A percentile compares a stretch with the other conserved stretches of the same genome.
These are phyloP conservation scores for Wickerhamiella siamensis DNA, from an alignment of 805 yeast genomes.

Conservation along the genomic window DNA sequence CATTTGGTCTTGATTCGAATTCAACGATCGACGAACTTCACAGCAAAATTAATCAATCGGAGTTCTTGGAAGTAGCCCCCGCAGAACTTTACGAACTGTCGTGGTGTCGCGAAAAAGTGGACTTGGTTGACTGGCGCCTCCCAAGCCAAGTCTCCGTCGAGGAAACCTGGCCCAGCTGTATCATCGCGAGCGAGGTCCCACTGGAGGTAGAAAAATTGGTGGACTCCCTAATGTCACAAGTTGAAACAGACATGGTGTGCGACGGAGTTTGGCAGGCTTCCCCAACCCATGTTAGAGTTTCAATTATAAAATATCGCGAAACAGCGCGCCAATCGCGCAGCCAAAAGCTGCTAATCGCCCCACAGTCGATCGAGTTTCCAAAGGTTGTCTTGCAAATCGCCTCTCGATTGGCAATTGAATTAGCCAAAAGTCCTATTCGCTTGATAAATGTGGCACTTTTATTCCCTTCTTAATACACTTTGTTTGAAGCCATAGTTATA, in stretches of 20 bases:
- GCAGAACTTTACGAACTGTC: conserved; percentile 8
- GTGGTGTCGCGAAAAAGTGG: conserved; percentile 9
- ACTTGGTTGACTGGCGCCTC: conserved; percentile 5
- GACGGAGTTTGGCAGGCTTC: conserved; percentile 16
- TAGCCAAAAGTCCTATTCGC: conserved; percentile 1
- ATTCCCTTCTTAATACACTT: background rate
- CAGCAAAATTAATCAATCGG: background rate
- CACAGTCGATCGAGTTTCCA: background rate
- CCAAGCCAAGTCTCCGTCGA: conserved; percentile 22
- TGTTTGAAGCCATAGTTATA: too few species aligned
- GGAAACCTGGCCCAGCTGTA: conserved; percentile 16
- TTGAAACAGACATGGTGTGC: conserved; percentile 14
- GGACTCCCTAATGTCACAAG: conserved; percentile 15
- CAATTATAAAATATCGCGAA: conserved; percentile 1
- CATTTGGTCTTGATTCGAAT: background rate
- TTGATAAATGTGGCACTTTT: conserved; percentile 6
- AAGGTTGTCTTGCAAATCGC: background rate
- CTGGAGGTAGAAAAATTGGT: conserved; percentile 10
- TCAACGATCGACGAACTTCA: conserved; percentile 11
- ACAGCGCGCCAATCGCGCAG: background rate
- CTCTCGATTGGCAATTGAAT: background rate
- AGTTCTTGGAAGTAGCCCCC: conserved; percentile 1
- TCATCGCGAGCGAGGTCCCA: conserved; percentile 4
- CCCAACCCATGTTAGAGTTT: conserved; percentile 10
- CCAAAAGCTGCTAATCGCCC: background rate